Conservation (phyloP, 2,329 filamentous ascomycete genomes). For the Geosmithia morbida region DNA sequence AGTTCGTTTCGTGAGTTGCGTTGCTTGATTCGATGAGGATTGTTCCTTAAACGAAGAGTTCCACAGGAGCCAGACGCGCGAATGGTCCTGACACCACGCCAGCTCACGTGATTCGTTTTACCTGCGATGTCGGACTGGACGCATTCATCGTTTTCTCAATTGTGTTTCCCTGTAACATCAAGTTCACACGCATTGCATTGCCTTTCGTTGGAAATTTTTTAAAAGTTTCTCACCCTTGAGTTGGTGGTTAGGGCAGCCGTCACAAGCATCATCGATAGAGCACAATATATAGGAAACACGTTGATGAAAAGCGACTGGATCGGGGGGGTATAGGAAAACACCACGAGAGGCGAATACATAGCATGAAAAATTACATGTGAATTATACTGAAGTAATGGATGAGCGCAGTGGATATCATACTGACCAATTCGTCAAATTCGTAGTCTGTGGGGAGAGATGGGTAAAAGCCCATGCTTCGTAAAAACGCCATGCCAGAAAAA, state of each 20-base stretch:
- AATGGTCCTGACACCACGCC: neutral
- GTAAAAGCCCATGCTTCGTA: constrained; percentile 5
- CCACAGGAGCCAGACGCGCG: neutral
- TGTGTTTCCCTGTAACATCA: too few relatives aligned
- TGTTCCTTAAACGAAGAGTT: neutral
- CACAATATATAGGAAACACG: neutral
- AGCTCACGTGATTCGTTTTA: neutral
- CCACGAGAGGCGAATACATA: neutral
- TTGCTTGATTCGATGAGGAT: neutral
- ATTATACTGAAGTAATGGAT: neutral
- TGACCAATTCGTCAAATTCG: constrained; percentile 21
- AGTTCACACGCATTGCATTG: too few relatives aligned
- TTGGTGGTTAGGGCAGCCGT: too few relatives aligned
- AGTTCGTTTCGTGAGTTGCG: too few relatives aligned
- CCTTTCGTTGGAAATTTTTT: too few relatives aligned
- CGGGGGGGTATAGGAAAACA: too few relatives aligned
- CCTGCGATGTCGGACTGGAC: neutral
- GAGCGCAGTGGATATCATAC: constrained; percentile 11
- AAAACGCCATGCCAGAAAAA: constrained; percentile 16
- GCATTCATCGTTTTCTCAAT: neutral
- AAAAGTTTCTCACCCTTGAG: too few relatives aligned
- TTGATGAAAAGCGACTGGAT: neutral
- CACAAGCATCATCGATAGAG: neutral
- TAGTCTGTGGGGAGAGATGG: constrained; percentile 15
- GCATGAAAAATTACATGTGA: neutral